phyloP scores from a whole-genome alignment of 768 basidiomycete genomes.

The Lentinula raphanica region DNA sequence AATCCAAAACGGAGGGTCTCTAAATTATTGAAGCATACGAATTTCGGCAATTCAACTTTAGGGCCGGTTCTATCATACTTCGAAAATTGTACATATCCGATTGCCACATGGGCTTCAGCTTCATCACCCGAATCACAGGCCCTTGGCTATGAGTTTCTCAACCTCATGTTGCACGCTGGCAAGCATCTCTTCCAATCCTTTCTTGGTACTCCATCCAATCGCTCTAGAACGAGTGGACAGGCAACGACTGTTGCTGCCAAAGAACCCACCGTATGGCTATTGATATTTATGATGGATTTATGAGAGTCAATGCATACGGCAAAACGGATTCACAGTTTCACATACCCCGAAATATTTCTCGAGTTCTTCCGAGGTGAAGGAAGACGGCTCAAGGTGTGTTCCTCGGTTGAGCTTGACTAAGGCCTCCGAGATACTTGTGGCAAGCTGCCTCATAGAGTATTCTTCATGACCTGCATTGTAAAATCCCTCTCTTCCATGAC shows the following conservation, averaged over 20 bases:
- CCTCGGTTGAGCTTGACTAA: constrained; percentile 13
- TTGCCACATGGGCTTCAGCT: too few relatives aligned
- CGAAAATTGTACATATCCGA: too few relatives aligned
- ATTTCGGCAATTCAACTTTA: too few relatives aligned
- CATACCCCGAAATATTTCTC: constrained; percentile 17
- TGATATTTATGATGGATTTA: not conserved
- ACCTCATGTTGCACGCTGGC: constrained; percentile 26
- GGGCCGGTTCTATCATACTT: too few relatives aligned
- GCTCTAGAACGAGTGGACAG: constrained; percentile 12
- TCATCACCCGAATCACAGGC: not conserved
- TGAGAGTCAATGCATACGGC: not conserved
- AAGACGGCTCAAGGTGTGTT: constrained; percentile 24
- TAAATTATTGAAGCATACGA: too few relatives aligned
- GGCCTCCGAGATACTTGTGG: constrained; percentile 9
- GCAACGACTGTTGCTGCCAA: constrained; percentile 1
- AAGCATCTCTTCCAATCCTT: constrained; percentile 27
- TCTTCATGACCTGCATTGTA: constrained; percentile 19
- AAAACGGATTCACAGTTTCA: not conserved
- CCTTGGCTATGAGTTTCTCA: constrained; percentile 11
- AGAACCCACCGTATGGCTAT: constrained; percentile 2
- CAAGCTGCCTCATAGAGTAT: constrained; percentile 14
- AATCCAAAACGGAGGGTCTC: too few relatives aligned
- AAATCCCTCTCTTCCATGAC: constrained; percentile 19
- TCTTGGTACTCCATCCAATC: constrained; percentile 32
- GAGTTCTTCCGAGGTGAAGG: constrained; percentile 26